These are phyloP conservation scores for Plasmodium billcollinsi DNA, from an alignment of 169 alveolate genomes.

Conservation along the genomic window DNA sequence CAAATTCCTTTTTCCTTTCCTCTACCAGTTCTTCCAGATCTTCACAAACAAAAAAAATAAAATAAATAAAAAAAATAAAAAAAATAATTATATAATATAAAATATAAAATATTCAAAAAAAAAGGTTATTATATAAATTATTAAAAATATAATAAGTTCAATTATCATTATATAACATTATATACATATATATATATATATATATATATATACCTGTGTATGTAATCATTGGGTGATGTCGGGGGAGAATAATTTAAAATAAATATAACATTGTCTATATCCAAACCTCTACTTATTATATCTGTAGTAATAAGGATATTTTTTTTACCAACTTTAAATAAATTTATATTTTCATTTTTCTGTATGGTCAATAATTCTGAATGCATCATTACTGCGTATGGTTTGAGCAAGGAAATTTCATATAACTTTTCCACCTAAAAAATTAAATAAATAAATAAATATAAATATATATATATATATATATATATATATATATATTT, in stretches of 20 bases:
- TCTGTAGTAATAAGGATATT: slow-evolving; percentile 66
- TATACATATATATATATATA: neutral
- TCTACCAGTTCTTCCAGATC: slow-evolving; percentile 74
- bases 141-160: neutral
- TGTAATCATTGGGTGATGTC: slow-evolving; percentile 67
- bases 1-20: slow-evolving; percentile 66
- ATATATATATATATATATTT: neutral
- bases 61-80: neutral
- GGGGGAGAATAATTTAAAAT: slow-evolving; percentile 70
- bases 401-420: slow-evolving; percentile 54
- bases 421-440: slow-evolving; percentile 59
- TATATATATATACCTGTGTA: slow-evolving; percentile 44
- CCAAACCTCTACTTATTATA: slow-evolving; percentile 71
- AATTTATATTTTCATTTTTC: slow-evolving; percentile 66
- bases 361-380: slow-evolving; percentile 56
- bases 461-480: neutral
- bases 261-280: slow-evolving; percentile 64
- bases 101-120: neutral
- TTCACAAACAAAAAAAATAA: slow-evolving; percentile 2
- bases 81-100: slow-evolving; percentile 1
- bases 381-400: slow-evolving; percentile 63
- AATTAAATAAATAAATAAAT: neutral
- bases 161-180: too few relatives aligned
- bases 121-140: neutral
- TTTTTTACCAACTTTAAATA: slow-evolving; percentile 58